Evolutionary conservation across 805 yeast genomes (phyloP), one percentile per base, ranked within the genome.

Genomic region (Candida odintsovae): DNA sequence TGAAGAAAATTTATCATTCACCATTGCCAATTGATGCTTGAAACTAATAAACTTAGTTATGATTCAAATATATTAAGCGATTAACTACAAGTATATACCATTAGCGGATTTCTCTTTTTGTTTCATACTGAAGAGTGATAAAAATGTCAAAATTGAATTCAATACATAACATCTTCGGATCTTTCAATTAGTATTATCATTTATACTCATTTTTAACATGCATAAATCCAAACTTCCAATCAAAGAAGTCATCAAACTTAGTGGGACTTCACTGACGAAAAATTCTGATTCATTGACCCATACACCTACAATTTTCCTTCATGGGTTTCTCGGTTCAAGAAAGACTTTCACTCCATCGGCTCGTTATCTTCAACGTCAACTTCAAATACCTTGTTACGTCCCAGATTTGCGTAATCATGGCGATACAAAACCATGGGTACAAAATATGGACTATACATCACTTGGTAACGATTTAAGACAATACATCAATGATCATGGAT

Each of bases 391-490:
- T 62, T 49, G 72, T 73, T 2, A 51, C 76, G 42, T 35, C 3
- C 26, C 45, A 3, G 86, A 80, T 56, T 56, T 78, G 43, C 61
- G 86, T 50, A 77, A 78, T 55, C 86, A 80, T 58, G 86, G 86
- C 0, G 56, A 63, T 1, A 69, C 80, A 0, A 68, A 69, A 9
- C 70, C 68, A 48, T 80, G 82, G 1, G 67, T 67, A 45, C 69
- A 68, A 43, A 41, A 47, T 19, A 45, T 49, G 48, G 37, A 41
- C 12, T 78, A 79, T 53, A n/a, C 43, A 6, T 59, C 71, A 1
- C 45, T 52, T 40, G 40, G 55, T 1, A 36, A 31, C 4, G 61
- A 58, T 33, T 31, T 58, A 1, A 44, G 39, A 10, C 25, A 41
- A 22, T 54, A 56, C 46, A 45, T 58, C 39, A 31, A 46, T 15